These are phyloP conservation scores for Talaromyces funiculosus DNA, from an alignment of 2,329 filamentous ascomycete species.

Conservation along the genomic window DNA sequence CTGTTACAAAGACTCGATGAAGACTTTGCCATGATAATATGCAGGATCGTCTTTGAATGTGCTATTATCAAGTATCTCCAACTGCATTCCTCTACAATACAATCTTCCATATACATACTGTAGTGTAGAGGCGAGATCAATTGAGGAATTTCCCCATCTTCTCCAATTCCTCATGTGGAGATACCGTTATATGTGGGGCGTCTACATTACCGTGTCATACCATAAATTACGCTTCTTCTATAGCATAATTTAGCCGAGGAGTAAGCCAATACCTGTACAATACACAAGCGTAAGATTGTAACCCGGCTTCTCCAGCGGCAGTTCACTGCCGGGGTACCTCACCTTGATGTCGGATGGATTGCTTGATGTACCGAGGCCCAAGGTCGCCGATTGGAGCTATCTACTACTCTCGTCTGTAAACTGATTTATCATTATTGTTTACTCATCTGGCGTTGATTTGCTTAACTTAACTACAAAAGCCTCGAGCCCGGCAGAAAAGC, in stretches of 20 bases:
- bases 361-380: not conserved
- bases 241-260: not conserved
- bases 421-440: not conserved
- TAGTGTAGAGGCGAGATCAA: too few species aligned
- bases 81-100: not conserved
- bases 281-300: not conserved
- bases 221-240: not conserved
- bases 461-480: not conserved
- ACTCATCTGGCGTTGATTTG: not conserved
- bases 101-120: not conserved
- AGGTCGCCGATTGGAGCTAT: not conserved
- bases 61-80: not conserved
- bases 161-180: not conserved
- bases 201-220: not conserved
- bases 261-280: not conserved
- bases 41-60: too few species aligned
- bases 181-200: not conserved
- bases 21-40: not conserved
- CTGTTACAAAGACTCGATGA: not conserved
- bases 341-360: not conserved
- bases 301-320: constrained; percentile 4
- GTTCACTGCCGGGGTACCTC: too few species aligned
- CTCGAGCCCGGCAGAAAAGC: not conserved
- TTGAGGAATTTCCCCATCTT: not conserved
- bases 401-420: not conserved